Evolutionary conservation across 2,329 filamentous ascomycete species (phyloP).

Genomic region (Claviceps monticola): DNA sequence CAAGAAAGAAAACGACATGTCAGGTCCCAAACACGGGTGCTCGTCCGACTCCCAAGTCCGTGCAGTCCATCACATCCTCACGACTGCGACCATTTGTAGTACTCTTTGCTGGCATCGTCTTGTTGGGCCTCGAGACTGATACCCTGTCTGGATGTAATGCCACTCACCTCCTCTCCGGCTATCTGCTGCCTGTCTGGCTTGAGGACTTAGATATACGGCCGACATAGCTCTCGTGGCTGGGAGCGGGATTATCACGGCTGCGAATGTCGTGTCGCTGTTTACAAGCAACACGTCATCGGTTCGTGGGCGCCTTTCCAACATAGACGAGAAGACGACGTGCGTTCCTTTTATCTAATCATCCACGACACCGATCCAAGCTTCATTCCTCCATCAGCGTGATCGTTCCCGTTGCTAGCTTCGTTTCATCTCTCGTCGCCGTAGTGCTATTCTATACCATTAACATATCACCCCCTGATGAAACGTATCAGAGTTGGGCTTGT

Average conservation of each 20-base stretch:
- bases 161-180: conserved; percentile 34
- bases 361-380: conserved; percentile 5
- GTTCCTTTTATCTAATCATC: background rate
- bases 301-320: conserved; percentile 3
- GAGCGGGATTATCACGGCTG: conserved; percentile 33
- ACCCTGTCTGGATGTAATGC: conserved; percentile 39
- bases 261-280: conserved; percentile 33
- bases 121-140: conserved; percentile 41
- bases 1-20: conserved; percentile 3
- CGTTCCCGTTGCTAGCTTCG: conserved; percentile 17
- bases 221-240: conserved; percentile 40
- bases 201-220: conserved; percentile 41
- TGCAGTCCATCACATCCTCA: conserved; percentile 28
- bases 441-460: conserved; percentile 45
- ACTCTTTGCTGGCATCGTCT: conserved; percentile 35
- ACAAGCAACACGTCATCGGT: conserved; percentile 36
- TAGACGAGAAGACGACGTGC: background rate
- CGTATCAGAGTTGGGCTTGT: conserved; percentile 49
- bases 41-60: conserved; percentile 36
- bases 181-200: conserved; percentile 44
- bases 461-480: conserved; percentile 35
- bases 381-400: conserved; percentile 13
- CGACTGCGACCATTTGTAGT: conserved; percentile 34
- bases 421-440: conserved; percentile 35
- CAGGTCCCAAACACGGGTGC: conserved; percentile 25